These are phyloP conservation scores for Halenospora varia DNA, from an alignment of 495 filamentous ascomycete genomes.

Conservation along the genomic window DNA sequence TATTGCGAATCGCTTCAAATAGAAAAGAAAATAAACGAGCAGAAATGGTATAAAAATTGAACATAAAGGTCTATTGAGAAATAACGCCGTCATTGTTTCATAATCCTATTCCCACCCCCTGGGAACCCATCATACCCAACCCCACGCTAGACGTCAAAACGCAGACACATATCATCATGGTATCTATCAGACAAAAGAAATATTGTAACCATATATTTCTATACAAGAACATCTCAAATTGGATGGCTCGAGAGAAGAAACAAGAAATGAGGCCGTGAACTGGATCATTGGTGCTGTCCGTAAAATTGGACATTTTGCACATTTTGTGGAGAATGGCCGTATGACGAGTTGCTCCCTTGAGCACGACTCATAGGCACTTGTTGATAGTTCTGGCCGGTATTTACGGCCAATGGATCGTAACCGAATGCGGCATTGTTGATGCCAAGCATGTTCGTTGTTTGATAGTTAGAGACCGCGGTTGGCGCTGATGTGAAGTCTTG, in stretches of 20 bases:
- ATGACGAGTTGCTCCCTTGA: constrained; percentile 19
- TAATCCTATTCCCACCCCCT: too few species aligned
- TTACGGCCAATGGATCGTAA: constrained; percentile 19
- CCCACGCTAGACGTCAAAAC: background rate
- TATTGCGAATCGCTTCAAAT: too few species aligned
- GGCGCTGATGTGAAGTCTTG: constrained; percentile 10
- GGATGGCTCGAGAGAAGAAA: background rate
- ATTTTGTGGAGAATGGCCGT: constrained; percentile 24
- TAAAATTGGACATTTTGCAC: constrained; percentile 38
- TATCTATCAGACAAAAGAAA: constrained; percentile 3
- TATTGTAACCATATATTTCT: background rate
- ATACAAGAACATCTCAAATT: background rate
- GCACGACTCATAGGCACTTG: constrained; percentile 23
- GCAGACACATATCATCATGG: constrained; percentile 2
- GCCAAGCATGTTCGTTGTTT: constrained; percentile 13
- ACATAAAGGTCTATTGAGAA: too few species aligned
- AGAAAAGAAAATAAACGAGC: too few species aligned
- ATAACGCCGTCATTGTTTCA: too few species aligned
- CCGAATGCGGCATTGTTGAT: constrained; percentile 16
- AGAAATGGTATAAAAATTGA: too few species aligned
- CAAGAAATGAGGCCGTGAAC: background rate
- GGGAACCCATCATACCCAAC: too few species aligned
- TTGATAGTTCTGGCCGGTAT: constrained; percentile 6
- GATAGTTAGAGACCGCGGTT: constrained; percentile 14
- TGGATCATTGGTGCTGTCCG: constrained; percentile 30